Evolutionary conservation across 192 early-diverging fungal genomes (phyloP).

Genomic region (Diversispora epigaea): DNA sequence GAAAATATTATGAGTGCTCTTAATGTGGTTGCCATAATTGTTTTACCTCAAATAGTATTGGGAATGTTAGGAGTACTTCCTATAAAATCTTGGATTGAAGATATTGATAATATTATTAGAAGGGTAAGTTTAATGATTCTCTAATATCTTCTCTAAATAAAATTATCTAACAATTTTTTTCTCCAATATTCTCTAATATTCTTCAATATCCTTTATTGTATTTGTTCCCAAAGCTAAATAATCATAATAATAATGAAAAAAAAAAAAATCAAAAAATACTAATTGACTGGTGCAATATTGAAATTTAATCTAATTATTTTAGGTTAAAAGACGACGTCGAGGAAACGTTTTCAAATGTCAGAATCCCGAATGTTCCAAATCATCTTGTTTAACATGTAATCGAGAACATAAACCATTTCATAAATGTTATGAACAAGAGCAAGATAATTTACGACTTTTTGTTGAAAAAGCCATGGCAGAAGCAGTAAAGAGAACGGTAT

Average conservation of each 20-base stretch:
- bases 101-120: constrained; percentile 26
- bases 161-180: background rate
- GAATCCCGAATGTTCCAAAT: constrained; percentile 47
- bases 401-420: constrained; percentile 47
- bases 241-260: no score
- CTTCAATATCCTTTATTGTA: background rate
- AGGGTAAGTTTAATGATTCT: constrained; percentile 1
- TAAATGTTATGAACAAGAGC: constrained; percentile 48
- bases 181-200: no score
- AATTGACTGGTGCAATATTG: no score
- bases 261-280: no score
- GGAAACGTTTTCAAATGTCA: constrained; percentile 51
- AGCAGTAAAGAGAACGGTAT: constrained; percentile 62
- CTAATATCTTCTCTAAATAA: background rate
- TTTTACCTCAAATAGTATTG: constrained; percentile 24
- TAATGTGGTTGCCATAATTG: constrained; percentile 10
- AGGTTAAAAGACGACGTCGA: constrained; percentile 33
- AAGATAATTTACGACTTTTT: constrained; percentile 55
- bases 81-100: constrained; percentile 5
- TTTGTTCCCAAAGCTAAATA: background rate
- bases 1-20: constrained; percentile 6
- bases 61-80: constrained; percentile 16
- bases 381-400: constrained; percentile 48
- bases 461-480: constrained; percentile 63
- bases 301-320: constrained; percentile 1